A percentile compares a stretch with the other conserved stretches of the same genome.
phyloP scores from a whole-genome alignment of 345 rosid genomes.

The Microcos paniculata region DNA sequence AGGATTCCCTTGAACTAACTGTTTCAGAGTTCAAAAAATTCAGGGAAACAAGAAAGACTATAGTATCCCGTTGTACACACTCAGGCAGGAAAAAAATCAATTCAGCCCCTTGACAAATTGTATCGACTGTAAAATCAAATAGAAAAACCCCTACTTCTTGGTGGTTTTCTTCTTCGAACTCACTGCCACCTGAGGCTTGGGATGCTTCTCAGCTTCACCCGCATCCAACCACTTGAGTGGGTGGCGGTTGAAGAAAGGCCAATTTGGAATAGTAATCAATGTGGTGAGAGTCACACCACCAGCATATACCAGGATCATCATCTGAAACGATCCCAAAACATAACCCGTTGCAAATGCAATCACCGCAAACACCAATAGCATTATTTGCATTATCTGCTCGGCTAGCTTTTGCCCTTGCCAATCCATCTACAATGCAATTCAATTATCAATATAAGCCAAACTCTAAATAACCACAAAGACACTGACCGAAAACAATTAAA shows the following conservation, averaged over 20 bases:
- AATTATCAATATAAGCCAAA: background rate
- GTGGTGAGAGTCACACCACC: conserved; percentile 76
- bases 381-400: conserved; percentile 88
- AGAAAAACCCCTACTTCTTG: conserved; percentile 46
- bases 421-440: conserved; percentile 53
- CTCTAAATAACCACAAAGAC: background rate
- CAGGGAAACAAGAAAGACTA: background rate
- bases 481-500: background rate
- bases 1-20: background rate
- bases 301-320: conserved; percentile 69
- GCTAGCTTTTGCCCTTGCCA: conserved; percentile 98
- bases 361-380: conserved; percentile 63
- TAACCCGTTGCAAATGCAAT: conserved; percentile 56
- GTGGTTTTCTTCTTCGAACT: conserved; percentile 60
- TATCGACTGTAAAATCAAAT: background rate
- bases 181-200: conserved; percentile 56
- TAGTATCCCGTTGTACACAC: background rate
- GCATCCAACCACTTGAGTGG: conserved; percentile 88
- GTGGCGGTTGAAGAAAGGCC: conserved; percentile 84
- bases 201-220: conserved; percentile 73
- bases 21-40: conserved; percentile 5
- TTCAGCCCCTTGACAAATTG: conserved; percentile 7
- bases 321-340: conserved; percentile 61
- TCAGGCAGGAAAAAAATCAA: background rate
- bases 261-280: conserved; percentile 74